Percentiles rank a stretch among this genome's conserved stretches.
Conservation (phyloP, 2,329 filamentous ascomycete species). For the Botryosphaeria dothidea region DNA sequence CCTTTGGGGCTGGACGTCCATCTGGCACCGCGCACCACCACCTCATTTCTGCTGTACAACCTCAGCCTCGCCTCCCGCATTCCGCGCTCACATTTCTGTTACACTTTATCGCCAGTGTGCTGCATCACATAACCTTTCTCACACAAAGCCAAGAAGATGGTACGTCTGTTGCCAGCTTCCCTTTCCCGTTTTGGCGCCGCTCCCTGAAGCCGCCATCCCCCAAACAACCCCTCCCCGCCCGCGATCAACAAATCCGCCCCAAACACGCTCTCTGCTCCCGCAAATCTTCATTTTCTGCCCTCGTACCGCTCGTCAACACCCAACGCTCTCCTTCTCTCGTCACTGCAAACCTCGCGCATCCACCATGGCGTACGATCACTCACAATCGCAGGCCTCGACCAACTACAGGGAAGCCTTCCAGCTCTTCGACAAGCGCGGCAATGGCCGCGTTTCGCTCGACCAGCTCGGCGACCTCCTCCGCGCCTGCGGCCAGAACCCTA, state of each 20-base stretch:
- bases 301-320: too few relatives aligned
- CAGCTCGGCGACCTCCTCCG: slow-evolving; percentile 90
- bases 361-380: slow-evolving; percentile 21
- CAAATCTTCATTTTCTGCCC: neutral
- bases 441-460: slow-evolving; percentile 83
- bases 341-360: neutral
- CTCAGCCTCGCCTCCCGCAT: neutral
- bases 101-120: neutral
- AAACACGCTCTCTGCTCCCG: neutral
- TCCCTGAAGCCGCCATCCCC: slow-evolving; percentile 15
- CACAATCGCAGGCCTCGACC: slow-evolving; percentile 65
- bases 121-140: neutral
- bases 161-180: neutral
- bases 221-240: slow-evolving; percentile 9
- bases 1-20: neutral
- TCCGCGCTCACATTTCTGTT: neutral
- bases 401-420: slow-evolving; percentile 99
- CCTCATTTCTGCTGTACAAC: slow-evolving; percentile 10
- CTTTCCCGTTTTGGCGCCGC: neutral
- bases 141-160: slow-evolving; percentile 9
- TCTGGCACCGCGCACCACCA: slow-evolving; percentile 11
- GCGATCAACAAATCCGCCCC: neutral
- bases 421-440: slow-evolving; percentile 98
- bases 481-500: slow-evolving; percentile 97
- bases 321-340: neutral